Evolutionary conservation across 129 eudicot species (phyloP), one percentile per base, ranked within the genome.

Genomic region (Lonicera japonica): DNA sequence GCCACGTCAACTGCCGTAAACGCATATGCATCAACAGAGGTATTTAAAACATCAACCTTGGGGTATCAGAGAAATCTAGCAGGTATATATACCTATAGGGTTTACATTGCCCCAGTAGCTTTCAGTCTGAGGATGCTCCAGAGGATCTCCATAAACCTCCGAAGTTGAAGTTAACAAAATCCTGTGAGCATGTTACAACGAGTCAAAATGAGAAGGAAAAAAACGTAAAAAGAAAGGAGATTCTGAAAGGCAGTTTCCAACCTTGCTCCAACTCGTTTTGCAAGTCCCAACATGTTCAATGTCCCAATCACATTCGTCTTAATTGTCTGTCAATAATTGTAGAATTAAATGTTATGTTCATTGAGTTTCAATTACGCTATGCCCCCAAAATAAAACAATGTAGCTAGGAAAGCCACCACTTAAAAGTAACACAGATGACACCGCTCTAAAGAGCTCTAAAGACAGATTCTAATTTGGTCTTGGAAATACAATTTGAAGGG

Each of bases 91-190:
- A 85, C 96, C 96, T 11, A 89, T 89, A 11, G 96, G 96, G 80
- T 89, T 89, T 40, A 89, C 96, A 77, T 89, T 89, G 71, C 96
- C 96, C 96, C 96, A 89, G 65, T 89, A 85, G 77, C 86, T 83
- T 71, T 87, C 95, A 36, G 82, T 83, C 51, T 87, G 95, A 73
- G 95, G 95, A 56, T 87, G 95, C 71, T 78, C 91, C 54, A 87
- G 91, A 60, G 95, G 95, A 77, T 87, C 95, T 64, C 95, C 96
- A 65, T 89, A 89, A 56, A 89, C 96, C 79, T 89, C 96, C 18
- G 96, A 89, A 65, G 96, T 89, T 29, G 96, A 89, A 7, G 96
- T 89, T 70, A 89, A 70, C 70, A 89, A 69, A 70, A 89, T 89
- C 83, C 96, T 89, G 82, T 14, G 38, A 45, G 48, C 50, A 60